phyloP scores from a whole-genome alignment of 768 basidiomycete species.

The Serendipita vermifera region DNA sequence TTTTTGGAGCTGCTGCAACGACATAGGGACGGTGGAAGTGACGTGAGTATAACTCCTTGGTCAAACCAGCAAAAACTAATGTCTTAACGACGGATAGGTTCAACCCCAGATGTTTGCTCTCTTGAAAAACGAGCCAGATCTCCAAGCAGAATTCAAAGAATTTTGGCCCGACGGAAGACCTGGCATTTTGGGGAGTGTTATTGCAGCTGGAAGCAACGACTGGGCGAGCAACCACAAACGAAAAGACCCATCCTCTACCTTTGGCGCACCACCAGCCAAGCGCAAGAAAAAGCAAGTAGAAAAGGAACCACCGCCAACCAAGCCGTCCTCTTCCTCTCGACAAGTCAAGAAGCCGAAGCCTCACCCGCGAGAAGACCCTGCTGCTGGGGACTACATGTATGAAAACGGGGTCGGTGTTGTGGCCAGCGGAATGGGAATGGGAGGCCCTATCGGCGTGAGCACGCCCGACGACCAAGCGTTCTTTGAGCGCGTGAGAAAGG shows the following conservation, averaged over 20 bases:
- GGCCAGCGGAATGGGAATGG: background rate
- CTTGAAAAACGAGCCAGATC: slow-evolving; percentile 70
- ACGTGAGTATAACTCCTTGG: too few relatives aligned
- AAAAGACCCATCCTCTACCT: slow-evolving; percentile 24
- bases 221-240: slow-evolving; percentile 19
- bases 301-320: background rate
- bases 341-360: slow-evolving; percentile 20
- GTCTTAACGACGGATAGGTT: slow-evolving; percentile 36
- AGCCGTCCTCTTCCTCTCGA: background rate
- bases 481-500: slow-evolving; percentile 78
- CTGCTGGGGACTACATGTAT: slow-evolving; percentile 25
- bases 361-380: slow-evolving; percentile 21
- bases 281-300: background rate
- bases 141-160: slow-evolving; percentile 35
- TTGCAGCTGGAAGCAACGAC: slow-evolving; percentile 26
- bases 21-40: slow-evolving; percentile 80
- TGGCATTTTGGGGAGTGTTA: background rate
- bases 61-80: background rate
- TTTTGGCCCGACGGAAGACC: slow-evolving; percentile 15
- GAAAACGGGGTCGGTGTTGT: slow-evolving; percentile 20
- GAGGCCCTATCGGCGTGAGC: too few relatives aligned
- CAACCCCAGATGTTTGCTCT: slow-evolving; percentile 67
- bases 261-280: slow-evolving; percentile 16
- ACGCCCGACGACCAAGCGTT: slow-evolving; percentile 68
- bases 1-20: slow-evolving; percentile 81